Conservation (phyloP, 139 green algal genomes). For the Microglena sp. region DNA sequence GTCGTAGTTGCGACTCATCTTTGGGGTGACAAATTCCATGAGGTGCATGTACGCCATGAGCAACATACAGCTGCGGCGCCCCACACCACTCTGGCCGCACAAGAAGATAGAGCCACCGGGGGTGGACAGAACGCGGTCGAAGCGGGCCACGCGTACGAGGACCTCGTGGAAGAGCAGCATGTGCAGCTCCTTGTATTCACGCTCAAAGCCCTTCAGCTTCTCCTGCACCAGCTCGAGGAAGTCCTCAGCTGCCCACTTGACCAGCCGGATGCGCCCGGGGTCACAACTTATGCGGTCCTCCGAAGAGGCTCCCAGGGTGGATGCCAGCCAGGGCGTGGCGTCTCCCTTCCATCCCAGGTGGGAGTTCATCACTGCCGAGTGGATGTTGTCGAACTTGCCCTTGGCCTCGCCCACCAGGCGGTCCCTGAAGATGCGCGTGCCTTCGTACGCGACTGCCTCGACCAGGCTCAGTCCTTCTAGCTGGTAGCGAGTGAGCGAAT, state of each 20-base stretch:
- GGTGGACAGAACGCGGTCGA: constrained; percentile 52
- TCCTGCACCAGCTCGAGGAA: constrained; percentile 36
- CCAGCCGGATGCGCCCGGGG: background rate
- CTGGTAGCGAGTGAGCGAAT: constrained; percentile 30
- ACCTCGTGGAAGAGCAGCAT: constrained; percentile 53
- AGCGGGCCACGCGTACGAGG: constrained; percentile 43
- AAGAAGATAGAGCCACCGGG: constrained; percentile 53
- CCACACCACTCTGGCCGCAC: constrained; percentile 39
- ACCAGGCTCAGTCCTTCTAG: constrained; percentile 16
- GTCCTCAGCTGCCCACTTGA: constrained; percentile 29
- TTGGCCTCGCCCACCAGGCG: constrained; percentile 31
- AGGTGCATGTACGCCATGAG: constrained; percentile 65
- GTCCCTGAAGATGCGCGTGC: constrained; percentile 45
- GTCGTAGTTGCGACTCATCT: constrained; percentile 45
- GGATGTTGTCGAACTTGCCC: constrained; percentile 26
- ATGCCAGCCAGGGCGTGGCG: constrained; percentile 13
- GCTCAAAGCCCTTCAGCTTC: constrained; percentile 56
- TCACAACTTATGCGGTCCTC: constrained; percentile 30
- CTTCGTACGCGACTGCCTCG: constrained; percentile 50
- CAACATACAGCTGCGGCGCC: constrained; percentile 39
- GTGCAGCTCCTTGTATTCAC: constrained; percentile 52
- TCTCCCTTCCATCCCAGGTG: constrained; percentile 17
- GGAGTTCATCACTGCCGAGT: constrained; percentile 12
- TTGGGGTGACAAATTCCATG: constrained; percentile 51
- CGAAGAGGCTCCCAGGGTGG: constrained; percentile 22